Base-by-base conservation (phyloP, 2,329 filamentous ascomycete genomes). In the Microcyclosporella mali region DNA sequence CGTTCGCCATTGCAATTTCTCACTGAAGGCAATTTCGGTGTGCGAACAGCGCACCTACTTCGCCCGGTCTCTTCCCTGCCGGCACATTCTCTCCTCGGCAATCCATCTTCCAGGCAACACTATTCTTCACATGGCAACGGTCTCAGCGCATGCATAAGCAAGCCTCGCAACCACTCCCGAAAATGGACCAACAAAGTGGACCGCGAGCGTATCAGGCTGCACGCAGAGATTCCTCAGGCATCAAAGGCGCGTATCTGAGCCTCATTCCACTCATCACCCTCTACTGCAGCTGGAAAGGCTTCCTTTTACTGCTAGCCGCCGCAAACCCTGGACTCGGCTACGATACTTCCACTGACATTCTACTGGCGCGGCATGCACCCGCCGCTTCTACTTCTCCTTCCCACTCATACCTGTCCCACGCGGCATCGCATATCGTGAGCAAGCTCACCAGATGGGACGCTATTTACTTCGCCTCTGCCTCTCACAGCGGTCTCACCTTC, bases 391-490 rank as follows among this genome's bases (percentile, higher is more conserved):
- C 34, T 14, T 38, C 36, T 37, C 6, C 43, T 17, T 47, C 56
- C 38, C 29, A 52, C 15, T 49, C 50, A 1, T 52, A 51, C 33
- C 47, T 56, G n/a, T 52, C 39, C 46, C 50, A 18, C 40, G 43
- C 41, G 16, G 37, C 40, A 37, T 50, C 50, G 63, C 66, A 47
- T 55, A 27, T 84, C 2, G 63, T 71, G 15, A 65, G 73, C 27
- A 78, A 78, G 33, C 68, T 92, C 45, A 80, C 81, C 6, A 75
- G 85, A 62, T 94, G 87, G 87, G 87, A 94, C 62, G 84, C 82
- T 25, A 71, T 94, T 52, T 92, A 90, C 63, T 90, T 82, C 57
- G 69, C 82, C 45, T 74, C 79, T 51, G 63, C 71, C 33, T 77
- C 84, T 3, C 71, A 71, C 32, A 70, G 76, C 9, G 84, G 83